Evolutionary conservation across 331 rosid genomes (phyloP), one percentile per base, ranked within the genome.

Genomic region (Cydonia oblonga): DNA sequence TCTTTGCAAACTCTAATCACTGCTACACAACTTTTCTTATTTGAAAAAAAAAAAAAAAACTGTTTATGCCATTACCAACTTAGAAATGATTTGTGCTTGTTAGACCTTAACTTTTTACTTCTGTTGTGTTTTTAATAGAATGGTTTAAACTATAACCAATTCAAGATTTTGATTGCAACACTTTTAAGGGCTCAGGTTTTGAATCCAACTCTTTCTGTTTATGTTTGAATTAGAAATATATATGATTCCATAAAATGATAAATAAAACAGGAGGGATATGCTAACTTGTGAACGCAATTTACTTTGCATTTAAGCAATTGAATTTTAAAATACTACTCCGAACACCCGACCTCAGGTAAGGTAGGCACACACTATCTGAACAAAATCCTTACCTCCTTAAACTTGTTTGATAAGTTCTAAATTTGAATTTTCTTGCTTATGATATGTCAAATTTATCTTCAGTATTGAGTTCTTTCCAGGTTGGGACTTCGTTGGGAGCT

Each of bases 401-500:
- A 26, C 3, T 26, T 5, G 18, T n/a, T 60, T 60, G 44, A 23
- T 42, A 65, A 56, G 79, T 14, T 8, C 35, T 66, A 24, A 38
- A 40, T 74, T 78, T 75, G 57, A 24, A 64, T 15, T 3, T 5
- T 26, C 20, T 30, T 82, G 22, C 58, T 11, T 33, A 59, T 38
- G 52, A 70, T 60, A 24, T 23, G 9, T 70, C 66, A 53, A 19
- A 26, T 54, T 64, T 64, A 44, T 69, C 14, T 11, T 61, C 69
- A 26, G n/a, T 46, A 4, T 63, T 66, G 58, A 35, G 18, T 75
- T 68, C 72, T 83, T 72, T 69, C 63, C 85, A 93, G 98, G 97
- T 93, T 73, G 97, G 98, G 81, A 91, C 98, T 71, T 93, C 98
- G 57, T 81, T 93, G 77, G 98, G 98, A 57, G 98, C 98, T 64